These are phyloP conservation scores for Actinomucor elegans DNA, from an alignment of 371 early-diverging fungal genomes.

Conservation along the genomic window DNA sequence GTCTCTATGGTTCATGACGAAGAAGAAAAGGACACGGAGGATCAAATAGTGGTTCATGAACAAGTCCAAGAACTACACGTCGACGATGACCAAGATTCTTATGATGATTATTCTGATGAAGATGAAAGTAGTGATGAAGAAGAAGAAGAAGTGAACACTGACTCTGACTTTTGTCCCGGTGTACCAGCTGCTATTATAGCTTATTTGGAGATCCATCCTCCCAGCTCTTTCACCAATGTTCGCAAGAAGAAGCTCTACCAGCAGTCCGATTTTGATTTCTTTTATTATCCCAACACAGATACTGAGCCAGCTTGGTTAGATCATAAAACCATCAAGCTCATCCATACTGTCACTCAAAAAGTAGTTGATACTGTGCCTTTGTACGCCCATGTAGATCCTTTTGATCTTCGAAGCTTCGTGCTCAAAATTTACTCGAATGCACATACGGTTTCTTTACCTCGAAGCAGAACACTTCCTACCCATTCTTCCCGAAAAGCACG, in stretches of 20 bases:
- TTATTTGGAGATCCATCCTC: conserved; percentile 30
- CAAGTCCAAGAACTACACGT: background rate
- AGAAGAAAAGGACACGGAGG: conserved; percentile 2
- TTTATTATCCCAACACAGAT: conserved; percentile 36
- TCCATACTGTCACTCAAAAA: conserved; percentile 15
- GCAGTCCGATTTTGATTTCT: conserved; percentile 35
- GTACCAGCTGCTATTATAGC: conserved; percentile 52
- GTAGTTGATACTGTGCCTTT: conserved; percentile 20
- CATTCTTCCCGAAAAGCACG: conserved; percentile 30
- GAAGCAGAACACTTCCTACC: conserved; percentile 26
- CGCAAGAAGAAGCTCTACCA: conserved; percentile 6
- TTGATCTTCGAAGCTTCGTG: conserved; percentile 31
- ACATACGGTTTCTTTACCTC: conserved; percentile 38
- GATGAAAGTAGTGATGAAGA: conserved; percentile 19
- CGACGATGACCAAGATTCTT: conserved; percentile 6
- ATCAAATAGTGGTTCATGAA: background rate
- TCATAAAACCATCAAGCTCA: conserved; percentile 32
- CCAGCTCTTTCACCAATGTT: conserved; percentile 7
- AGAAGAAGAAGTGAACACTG: conserved; percentile 3
- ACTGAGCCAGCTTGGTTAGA: conserved; percentile 16
- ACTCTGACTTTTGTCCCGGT: conserved; percentile 42
- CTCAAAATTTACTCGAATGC: conserved; percentile 54
- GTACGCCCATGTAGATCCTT: conserved; percentile 27
- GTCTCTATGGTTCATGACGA: conserved; percentile 16
- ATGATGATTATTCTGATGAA: conserved; percentile 4